Base-by-base conservation (phyloP, 305 asterid genomes). In the Fraxinus sp. region DNA sequence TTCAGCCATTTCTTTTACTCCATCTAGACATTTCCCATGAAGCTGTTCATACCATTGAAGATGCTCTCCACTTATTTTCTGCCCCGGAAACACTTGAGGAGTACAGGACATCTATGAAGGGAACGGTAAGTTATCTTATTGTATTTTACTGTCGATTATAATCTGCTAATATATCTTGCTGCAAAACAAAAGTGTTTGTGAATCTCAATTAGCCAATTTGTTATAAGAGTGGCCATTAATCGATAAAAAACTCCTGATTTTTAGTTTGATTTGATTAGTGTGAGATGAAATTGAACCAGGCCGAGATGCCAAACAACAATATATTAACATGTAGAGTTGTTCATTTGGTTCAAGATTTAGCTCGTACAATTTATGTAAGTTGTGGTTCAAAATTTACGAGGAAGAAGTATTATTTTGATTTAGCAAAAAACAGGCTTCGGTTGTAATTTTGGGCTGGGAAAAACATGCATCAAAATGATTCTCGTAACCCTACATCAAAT, bases 11-110 rank as follows among this genome's bases (percentile, higher is more conserved):
- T 86, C 86, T 91, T 79, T 78, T 95, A 86, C 97, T 95, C 84
- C 98, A 95, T 89, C 93, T 95, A 26, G 97, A 95, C 83, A 95
- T 95, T 82, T 89, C 97, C 55, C 91, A 86, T 66, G 97, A 91
- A 83, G 84, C 86, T 82, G 94, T 91, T 89, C 91, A 74, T 80
- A 91, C 91, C 36, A 86, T 95, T 79, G 97, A 92, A 87, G 97
- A 94, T 76, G 98, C 97, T 85, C 93, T 94, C 78, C 91, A 74
- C 79, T 82, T 89, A 73, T 91, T 89, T 86, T 91, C 95, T 66
- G 94, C 95, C 62, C 92, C 94, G 2, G 98, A 95, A 88, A 89
- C 91, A 70, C 97, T 94, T 7, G 95, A 95, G 46, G 98, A 90
- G 80, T 95, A 95, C 86, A 89, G 97, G 83, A 86, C 97, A 77